Conservation (phyloP, 2,329 filamentous ascomycete genomes). For the Thielaviopsis musarum region DNA sequence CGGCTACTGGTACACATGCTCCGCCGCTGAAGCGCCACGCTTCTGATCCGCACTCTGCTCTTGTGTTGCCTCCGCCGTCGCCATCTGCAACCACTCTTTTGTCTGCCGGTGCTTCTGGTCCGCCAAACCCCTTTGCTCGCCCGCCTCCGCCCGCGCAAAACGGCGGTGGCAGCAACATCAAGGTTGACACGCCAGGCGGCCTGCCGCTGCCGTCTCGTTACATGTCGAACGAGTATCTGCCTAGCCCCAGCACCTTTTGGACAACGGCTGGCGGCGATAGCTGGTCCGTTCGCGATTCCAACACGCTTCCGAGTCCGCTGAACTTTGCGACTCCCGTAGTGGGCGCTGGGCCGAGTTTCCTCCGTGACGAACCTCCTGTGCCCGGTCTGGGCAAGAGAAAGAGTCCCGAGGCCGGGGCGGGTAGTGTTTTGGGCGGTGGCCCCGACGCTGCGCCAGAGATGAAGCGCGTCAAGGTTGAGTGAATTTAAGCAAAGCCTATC, state of each 20-base stretch:
- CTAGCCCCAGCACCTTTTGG: slow-evolving; percentile 85
- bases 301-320: slow-evolving; percentile 79
- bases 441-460: slow-evolving; percentile 28
- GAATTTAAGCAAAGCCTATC: slow-evolving; percentile 4
- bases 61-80: slow-evolving; percentile 83
- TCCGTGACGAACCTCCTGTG: slow-evolving; percentile 27
- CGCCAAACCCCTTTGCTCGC: slow-evolving; percentile 87
- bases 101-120: slow-evolving; percentile 80
- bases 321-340: slow-evolving; percentile 76
- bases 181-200: slow-evolving; percentile 60
- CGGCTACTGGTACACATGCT: slow-evolving; percentile 24
- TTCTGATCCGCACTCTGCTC: slow-evolving; percentile 37
- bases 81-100: slow-evolving; percentile 73
- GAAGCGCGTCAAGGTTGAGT: slow-evolving; percentile 38
- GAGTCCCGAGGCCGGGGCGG: slow-evolving; percentile 32
- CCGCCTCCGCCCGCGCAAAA: slow-evolving; percentile 47
- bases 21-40: slow-evolving; percentile 1
- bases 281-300: slow-evolving; percentile 71
- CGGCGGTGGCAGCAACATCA: slow-evolving; percentile 20
- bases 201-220: slow-evolving; percentile 73
- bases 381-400: slow-evolving; percentile 32
- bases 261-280: slow-evolving; percentile 32
- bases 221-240: slow-evolving; percentile 70
- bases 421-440: slow-evolving; percentile 24
- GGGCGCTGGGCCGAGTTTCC: slow-evolving; percentile 43